Percentiles rank a stretch among this genome's conserved stretches.
Evolutionary conservation across 2,329 filamentous ascomycete genomes (phyloP).

Genomic region (Sarocladiaceae sp.): DNA sequence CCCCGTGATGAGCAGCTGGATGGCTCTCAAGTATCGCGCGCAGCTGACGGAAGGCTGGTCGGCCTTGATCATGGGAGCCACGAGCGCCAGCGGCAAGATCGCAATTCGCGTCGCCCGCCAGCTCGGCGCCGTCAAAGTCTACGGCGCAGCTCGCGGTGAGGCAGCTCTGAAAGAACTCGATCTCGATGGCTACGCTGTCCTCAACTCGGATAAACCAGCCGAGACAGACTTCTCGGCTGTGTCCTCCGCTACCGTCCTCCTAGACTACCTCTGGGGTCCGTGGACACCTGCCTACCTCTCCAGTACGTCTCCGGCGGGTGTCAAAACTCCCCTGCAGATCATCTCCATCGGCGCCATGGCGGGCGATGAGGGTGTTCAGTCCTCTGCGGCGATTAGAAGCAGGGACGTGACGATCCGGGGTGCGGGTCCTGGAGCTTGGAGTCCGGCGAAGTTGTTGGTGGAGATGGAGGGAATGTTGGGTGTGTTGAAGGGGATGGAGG

Average conservation of each 20-base stretch:
- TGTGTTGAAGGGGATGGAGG: conserved; percentile 17
- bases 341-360: conserved; percentile 45
- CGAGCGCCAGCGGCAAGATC: conserved; percentile 43
- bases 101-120: conserved; percentile 41
- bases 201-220: conserved; percentile 27
- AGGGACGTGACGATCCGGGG: conserved; percentile 43
- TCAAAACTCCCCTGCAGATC: conserved; percentile 39
- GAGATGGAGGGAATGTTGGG: conserved; percentile 20
- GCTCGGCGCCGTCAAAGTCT: conserved; percentile 41
- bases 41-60: conserved; percentile 35
- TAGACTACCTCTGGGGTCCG: conserved; percentile 52
- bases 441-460: conserved; percentile 19
- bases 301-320: conserved; percentile 26
- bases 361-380: conserved; percentile 30
- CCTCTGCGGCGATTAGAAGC: conserved; percentile 37
- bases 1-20: conserved; percentile 50
- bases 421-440: conserved; percentile 38
- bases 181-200: conserved; percentile 39
- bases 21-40: conserved; percentile 44
- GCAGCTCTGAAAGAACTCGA: conserved; percentile 33
- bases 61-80: conserved; percentile 46
- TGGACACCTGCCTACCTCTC: conserved; percentile 33
- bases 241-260: conserved; percentile 43
- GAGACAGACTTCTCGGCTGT: conserved; percentile 40
- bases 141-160: conserved; percentile 45